Conservation (phyloP, 1,284 basidiomycete species). For the Thecaphora thlaspeos region DNA sequence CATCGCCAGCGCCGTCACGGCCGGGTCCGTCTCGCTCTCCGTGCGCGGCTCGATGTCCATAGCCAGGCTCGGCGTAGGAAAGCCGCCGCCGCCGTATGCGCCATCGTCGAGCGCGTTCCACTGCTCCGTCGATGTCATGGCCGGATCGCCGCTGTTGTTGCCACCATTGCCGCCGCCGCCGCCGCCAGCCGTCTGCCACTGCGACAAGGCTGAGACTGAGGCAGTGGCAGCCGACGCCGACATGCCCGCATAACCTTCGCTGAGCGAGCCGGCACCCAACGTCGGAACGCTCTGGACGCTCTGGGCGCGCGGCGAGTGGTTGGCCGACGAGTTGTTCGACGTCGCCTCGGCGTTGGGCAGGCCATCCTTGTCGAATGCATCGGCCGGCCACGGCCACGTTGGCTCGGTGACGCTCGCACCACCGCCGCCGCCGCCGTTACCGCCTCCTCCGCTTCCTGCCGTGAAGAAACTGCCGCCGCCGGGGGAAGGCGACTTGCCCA, state of each 20-base stretch:
- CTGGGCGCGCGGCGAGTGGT: conserved; percentile 7
- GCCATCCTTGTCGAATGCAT: conserved; percentile 24
- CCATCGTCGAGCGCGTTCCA: too few relatives aligned
- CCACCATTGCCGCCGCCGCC: neutral
- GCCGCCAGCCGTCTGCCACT: neutral
- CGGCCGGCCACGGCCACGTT: conserved; percentile 30
- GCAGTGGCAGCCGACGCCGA: too few relatives aligned
- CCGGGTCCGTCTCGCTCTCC: neutral
- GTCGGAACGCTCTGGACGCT: neutral
- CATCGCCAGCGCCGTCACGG: conserved; percentile 3
- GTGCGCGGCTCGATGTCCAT: neutral
- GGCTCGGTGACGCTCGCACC: conserved; percentile 1
- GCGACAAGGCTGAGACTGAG: too few relatives aligned
- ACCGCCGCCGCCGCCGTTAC: too few relatives aligned
- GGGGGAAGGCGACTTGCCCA: neutral
- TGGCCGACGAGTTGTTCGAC: conserved; percentile 14
- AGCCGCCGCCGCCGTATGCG: too few relatives aligned
- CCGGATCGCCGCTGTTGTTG: neutral
- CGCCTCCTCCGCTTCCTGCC: too few relatives aligned
- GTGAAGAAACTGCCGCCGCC: too few relatives aligned
- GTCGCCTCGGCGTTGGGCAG: conserved; percentile 19
- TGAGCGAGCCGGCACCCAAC: too few relatives aligned
- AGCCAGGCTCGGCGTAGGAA: too few relatives aligned
- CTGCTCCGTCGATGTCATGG: neutral
- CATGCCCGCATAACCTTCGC: too few relatives aligned